Percentiles rank a stretch among this genome's conserved stretches.
Evolutionary conservation across 129 eudicot species (phyloP).

Genomic region (Pittosporum tobira): DNA sequence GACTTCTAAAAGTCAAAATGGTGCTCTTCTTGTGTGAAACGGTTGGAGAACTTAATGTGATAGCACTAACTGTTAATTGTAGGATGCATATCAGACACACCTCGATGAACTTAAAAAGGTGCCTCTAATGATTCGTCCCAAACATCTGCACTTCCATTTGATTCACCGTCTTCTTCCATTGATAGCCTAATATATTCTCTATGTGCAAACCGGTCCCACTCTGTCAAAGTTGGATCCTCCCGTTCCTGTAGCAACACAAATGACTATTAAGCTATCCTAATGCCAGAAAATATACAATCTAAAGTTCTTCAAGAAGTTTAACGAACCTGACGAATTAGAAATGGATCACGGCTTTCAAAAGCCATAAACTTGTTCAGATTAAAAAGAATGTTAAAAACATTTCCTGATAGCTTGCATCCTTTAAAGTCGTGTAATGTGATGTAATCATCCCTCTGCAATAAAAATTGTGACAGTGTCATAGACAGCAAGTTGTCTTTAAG

Average conservation of each 20-base stretch:
- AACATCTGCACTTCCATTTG: constrained; percentile 94
- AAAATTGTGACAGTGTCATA: neutral
- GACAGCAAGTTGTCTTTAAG: neutral
- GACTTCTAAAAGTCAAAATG: no score
- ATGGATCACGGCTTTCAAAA: constrained; percentile 67
- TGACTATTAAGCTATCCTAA: neutral
- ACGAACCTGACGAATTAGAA: constrained; percentile 58
- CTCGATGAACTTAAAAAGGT: constrained; percentile 48
- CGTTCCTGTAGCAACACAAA: constrained; percentile 40
- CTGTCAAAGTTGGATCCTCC: constrained; percentile 67
- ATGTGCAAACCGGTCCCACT: constrained; percentile 77
- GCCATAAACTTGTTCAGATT: constrained; percentile 67
- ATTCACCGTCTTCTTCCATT: constrained; percentile 98
- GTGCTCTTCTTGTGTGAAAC: no score
- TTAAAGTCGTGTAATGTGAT: constrained; percentile 45
- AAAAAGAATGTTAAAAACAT: constrained; percentile 51
- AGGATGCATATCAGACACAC: constrained; percentile 15
- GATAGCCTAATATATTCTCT: constrained; percentile 86
- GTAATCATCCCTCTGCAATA: constrained; percentile 38
- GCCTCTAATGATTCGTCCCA: constrained; percentile 99
- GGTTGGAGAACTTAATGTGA: no score
- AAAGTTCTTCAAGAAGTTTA: neutral
- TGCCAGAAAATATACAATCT: neutral
- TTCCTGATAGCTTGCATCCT: constrained; percentile 61
- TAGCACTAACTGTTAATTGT: no score